A percentile compares a stretch with the other conserved stretches of the same genome.
phyloP scores from a whole-genome alignment of 345 rosid genomes.

The Rhodamnia rubescens region DNA sequence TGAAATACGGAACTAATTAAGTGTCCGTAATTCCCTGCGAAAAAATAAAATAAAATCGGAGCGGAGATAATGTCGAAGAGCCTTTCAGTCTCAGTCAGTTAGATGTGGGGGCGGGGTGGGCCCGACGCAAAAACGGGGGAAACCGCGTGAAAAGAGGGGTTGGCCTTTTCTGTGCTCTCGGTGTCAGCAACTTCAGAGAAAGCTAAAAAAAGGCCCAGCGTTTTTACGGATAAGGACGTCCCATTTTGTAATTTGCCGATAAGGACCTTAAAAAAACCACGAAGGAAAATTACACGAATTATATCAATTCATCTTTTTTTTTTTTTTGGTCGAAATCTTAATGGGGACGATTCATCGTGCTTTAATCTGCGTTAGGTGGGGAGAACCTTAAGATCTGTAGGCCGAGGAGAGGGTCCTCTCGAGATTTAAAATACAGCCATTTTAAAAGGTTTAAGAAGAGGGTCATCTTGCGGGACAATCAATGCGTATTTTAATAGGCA shows the following conservation, averaged over 20 bases:
- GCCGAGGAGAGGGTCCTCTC: neutral
- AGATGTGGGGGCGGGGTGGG: neutral
- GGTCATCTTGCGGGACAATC: too few relatives aligned
- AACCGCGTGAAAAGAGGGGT: neutral
- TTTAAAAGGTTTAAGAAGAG: too few relatives aligned
- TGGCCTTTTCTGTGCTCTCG: neutral
- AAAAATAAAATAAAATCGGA: neutral
- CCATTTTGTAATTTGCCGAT: neutral
- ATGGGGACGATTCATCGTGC: neutral
- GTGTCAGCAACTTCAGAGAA: neutral
- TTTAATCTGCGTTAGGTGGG: neutral
- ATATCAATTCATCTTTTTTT: neutral
- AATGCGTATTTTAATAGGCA: too few relatives aligned
- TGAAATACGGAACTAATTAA: neutral
- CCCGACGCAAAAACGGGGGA: neutral
- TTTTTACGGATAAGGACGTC: neutral
- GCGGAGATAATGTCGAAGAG: neutral
- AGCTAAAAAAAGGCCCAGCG: neutral
- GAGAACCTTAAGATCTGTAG: accelerated
- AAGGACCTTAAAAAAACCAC: neutral
- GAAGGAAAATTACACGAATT: neutral
- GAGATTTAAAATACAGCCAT: too few relatives aligned
- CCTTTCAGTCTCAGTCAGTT: neutral
- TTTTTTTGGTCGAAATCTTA: too few relatives aligned
- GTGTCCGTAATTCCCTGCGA: neutral